A percentile compares a stretch with the other conserved stretches of the same genome.
These are phyloP conservation scores for Coccomyxa sp. DNA, from an alignment of 139 green algal species.

Conservation along the genomic window DNA sequence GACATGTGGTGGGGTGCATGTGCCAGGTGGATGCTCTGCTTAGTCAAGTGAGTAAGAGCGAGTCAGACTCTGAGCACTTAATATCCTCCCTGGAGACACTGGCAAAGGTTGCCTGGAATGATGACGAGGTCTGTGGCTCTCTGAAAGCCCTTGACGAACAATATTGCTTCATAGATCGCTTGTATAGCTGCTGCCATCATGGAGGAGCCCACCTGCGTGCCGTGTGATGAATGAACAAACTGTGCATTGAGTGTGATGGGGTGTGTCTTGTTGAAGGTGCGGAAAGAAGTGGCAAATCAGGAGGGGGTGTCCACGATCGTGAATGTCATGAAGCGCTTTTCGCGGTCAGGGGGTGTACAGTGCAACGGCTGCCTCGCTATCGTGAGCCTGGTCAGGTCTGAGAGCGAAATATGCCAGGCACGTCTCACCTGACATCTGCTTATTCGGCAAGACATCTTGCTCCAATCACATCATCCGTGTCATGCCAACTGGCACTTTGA, in stretches of 20 bases:
- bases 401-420: conserved; percentile 37
- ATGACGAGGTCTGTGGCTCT: conserved; percentile 40
- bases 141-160: background rate
- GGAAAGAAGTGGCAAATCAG: background rate
- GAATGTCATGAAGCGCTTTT: conserved; percentile 16
- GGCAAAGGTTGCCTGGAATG: conserved; percentile 51
- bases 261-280: background rate
- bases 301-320: conserved; percentile 13
- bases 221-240: no score
- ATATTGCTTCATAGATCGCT: no score
- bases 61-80: conserved; percentile 2
- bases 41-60: background rate
- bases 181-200: no score
- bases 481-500: no score
- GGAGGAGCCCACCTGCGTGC: no score
- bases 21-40: background rate
- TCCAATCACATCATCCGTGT: no score
- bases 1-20: no score
- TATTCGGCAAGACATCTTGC: no score
- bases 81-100: conserved; percentile 47
- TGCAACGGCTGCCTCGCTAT: conserved; percentile 60
- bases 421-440: background rate
- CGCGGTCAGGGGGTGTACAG: conserved; percentile 38
- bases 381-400: conserved; percentile 47
- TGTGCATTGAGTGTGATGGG: no score